Conservation (phyloP, 164 flowering plant species). For the Aristolochia californica region DNA sequence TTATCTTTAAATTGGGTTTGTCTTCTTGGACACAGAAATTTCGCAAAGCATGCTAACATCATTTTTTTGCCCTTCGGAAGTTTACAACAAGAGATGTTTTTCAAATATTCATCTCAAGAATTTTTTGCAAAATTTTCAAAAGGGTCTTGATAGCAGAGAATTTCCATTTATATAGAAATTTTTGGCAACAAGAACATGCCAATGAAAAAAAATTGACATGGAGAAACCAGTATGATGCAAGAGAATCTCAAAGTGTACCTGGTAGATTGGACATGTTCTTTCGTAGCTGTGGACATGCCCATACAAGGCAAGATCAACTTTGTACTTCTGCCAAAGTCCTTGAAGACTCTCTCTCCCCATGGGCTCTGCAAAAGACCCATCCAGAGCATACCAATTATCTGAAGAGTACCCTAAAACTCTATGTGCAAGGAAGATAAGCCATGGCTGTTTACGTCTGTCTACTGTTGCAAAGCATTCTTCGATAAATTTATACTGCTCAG, state of each 20-base stretch:
- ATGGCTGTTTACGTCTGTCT: slow-evolving; percentile 85
- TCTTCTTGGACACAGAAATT: too few relatives aligned
- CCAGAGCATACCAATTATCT: slow-evolving; percentile 30
- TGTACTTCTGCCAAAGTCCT: slow-evolving; percentile 89
- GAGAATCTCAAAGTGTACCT: slow-evolving; percentile 31
- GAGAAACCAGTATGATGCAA: too few relatives aligned
- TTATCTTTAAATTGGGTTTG: too few relatives aligned
- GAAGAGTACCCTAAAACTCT: slow-evolving; percentile 91
- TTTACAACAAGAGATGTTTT: too few relatives aligned
- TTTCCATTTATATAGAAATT: too few relatives aligned
- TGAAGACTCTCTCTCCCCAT: slow-evolving; percentile 92
- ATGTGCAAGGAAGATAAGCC: slow-evolving; percentile 91
- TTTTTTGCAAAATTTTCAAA: too few relatives aligned
- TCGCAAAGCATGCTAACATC: too few relatives aligned
- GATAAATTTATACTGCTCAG: slow-evolving; percentile 78
- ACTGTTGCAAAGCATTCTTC: slow-evolving; percentile 77
- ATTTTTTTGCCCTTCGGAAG: too few relatives aligned
- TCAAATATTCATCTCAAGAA: too few relatives aligned
- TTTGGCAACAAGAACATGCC: too few relatives aligned
- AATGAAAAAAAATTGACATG: too few relatives aligned
- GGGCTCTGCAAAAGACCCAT: slow-evolving; percentile 86
- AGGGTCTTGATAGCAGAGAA: too few relatives aligned
- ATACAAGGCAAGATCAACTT: slow-evolving; percentile 79
- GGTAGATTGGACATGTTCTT: slow-evolving; percentile 86
- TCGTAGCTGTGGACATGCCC: slow-evolving; percentile 93